Evolutionary conservation across 106 monocot species (phyloP).

Genomic region (Dioscorea zingiberensis): DNA sequence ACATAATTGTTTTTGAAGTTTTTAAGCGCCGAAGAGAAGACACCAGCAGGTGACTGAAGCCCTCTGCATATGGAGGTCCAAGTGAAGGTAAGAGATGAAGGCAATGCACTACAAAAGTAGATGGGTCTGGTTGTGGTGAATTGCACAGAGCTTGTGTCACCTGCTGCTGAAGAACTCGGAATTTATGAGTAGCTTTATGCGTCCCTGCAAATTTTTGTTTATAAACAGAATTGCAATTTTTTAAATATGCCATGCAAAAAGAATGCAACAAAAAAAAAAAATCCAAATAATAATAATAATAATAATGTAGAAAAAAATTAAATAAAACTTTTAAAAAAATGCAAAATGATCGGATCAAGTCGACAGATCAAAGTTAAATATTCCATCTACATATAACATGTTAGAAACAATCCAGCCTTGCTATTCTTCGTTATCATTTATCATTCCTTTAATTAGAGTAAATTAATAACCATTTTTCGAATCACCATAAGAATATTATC

Average conservation of each 20-base stretch:
- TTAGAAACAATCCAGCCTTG: no score
- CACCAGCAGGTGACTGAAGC: constrained; percentile 84
- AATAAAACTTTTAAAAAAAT: no score
- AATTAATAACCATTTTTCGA: no score
- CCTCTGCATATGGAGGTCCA: constrained; percentile 75
- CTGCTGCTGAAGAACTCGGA: constrained; percentile 68
- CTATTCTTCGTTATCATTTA: no score
- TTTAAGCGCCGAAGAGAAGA: constrained; percentile 63
- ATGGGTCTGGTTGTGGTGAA: constrained; percentile 56
- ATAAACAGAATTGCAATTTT: constrained; percentile 1
- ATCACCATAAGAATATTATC: no score
- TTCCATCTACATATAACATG: no score
- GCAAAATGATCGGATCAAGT: no score
- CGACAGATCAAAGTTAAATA: no score
- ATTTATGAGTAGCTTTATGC: constrained; percentile 75
- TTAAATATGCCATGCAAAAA: background rate
- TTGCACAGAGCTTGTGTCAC: constrained; percentile 52
- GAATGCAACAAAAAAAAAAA: background rate
- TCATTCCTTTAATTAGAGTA: no score
- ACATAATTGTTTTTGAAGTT: constrained; percentile 10
- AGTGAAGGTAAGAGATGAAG: constrained; percentile 74
- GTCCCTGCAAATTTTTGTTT: constrained; percentile 40
- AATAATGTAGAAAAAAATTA: no score
- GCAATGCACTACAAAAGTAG: constrained; percentile 69
- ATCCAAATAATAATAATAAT: no score